Evolutionary conservation across 768 basidiomycete genomes (phyloP), one percentile per base, ranked within the genome.

Genomic region (Dioszegia crocea): DNA sequence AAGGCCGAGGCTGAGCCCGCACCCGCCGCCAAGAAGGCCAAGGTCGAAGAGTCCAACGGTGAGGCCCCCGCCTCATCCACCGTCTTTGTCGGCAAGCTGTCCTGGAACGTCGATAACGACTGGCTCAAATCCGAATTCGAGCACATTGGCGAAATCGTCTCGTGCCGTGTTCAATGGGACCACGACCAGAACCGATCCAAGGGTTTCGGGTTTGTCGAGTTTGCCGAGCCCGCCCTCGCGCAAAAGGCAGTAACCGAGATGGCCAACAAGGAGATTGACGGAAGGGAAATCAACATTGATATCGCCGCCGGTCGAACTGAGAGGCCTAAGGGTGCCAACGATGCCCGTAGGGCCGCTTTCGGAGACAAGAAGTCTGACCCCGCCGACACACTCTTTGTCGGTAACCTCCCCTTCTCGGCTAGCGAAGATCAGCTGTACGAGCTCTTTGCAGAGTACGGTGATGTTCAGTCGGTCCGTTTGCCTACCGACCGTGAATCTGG

Each of bases 71-170:
- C 85, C 57, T 80, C 81, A 16, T 86, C 81, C 69, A 86, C 87
- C 38, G 83, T 97, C 67, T 98, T 93, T 72, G 91, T 99, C 65
- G 94, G 94, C 55, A 83, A 84, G 59, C 83, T 99, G 44, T 93
- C 91, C 12, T 99, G 93, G 93, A 89, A 88, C 76, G 88, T 98
- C 62, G 94, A 97, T 80, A 88, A 90, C 75, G 94, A 97, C 78
- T 89, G 91, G 82, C 85, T 98, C 62, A 84, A 87, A 48, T 83
- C 86, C 76, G 94, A 97, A 77, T 97, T 99, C 65, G 85, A 86
- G 30, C 81, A 82, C 54, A 92, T 86, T 68, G 96, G 96, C 50
- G 89, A 93, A 79, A 84, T 99, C 68, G 83, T 85, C 61, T 85
- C 85, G n/a, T 91, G 90, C 5, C 85, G 83, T n/a, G 91, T 98